These are phyloP conservation scores for Aspergillus haitiensis DNA, from an alignment of 495 filamentous ascomycete species.

Conservation along the genomic window DNA sequence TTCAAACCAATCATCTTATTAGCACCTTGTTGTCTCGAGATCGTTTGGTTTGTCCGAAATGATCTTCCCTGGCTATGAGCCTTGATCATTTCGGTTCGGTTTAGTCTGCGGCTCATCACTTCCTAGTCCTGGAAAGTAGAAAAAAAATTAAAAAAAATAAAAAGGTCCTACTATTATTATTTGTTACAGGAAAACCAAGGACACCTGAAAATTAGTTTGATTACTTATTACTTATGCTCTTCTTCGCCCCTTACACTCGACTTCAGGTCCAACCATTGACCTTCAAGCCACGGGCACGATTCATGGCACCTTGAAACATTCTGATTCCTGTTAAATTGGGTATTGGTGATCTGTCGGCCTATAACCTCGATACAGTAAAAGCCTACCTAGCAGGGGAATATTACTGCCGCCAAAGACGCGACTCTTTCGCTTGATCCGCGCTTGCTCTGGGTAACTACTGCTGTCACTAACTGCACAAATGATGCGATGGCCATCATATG, in stretches of 20 bases:
- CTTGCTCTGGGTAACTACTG: not conserved
- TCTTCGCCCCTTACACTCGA: too few relatives aligned
- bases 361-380: constrained; percentile 22
- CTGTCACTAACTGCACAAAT: too few relatives aligned
- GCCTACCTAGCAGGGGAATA: not conserved
- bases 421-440: constrained; percentile 13
- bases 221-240: too few relatives aligned
- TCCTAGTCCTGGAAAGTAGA: constrained; percentile 1
- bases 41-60: constrained; percentile 4
- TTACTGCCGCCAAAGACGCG: constrained; percentile 23
- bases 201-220: too few relatives aligned
- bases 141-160: too few relatives aligned
- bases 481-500: too few relatives aligned
- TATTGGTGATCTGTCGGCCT: constrained; percentile 28
- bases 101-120: constrained; percentile 6
- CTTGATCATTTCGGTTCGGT: constrained; percentile 6
- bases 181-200: not conserved
- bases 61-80: constrained; percentile 1
- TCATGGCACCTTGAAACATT: too few relatives aligned
- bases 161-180: not conserved
- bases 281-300: too few relatives aligned
- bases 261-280: too few relatives aligned
- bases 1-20: constrained; percentile 1
- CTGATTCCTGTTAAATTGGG: constrained; percentile 27
- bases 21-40: not conserved